Conservation (phyloP, 176 grass and related monocot genomes). For the Ensete ventricosum region DNA sequence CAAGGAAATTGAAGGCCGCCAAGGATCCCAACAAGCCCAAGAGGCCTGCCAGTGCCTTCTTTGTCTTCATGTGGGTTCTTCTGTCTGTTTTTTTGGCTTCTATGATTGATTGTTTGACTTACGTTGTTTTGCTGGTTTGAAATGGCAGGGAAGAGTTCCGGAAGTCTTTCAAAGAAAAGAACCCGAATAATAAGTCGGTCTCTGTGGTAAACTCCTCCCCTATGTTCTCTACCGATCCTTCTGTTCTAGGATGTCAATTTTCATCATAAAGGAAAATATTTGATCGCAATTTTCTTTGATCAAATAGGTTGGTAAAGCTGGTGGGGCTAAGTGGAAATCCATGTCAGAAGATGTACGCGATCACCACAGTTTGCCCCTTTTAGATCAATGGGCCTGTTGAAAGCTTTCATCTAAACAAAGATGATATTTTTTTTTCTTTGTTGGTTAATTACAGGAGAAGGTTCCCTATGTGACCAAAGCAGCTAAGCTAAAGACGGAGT, state of each 20-base stretch:
- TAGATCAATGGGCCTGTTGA: background rate
- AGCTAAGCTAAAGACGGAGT: conserved; percentile 77
- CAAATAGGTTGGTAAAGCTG: conserved; percentile 77
- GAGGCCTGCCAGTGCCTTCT: conserved; percentile 27
- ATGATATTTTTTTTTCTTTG: background rate
- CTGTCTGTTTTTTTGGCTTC: background rate
- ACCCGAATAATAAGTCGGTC: conserved; percentile 20
- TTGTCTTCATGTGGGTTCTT: conserved; percentile 19
- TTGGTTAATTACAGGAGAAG: conserved; percentile 45
- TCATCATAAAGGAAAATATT: no score
- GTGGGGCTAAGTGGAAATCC: conserved; percentile 91
- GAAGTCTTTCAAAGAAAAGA: conserved; percentile 18
- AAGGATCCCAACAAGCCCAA: conserved; percentile 31
- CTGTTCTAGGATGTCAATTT: background rate
- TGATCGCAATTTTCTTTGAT: background rate
- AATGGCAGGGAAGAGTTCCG: conserved; percentile 19
- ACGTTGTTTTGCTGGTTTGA: background rate
- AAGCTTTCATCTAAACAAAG: background rate
- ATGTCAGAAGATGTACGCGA: conserved; percentile 50
- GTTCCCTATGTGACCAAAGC: conserved; percentile 72
- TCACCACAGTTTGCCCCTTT: background rate
- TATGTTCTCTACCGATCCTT: background rate
- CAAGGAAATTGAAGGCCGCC: background rate
- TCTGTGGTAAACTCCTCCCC: conserved; percentile 4
- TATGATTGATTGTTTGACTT: background rate